Base-by-base conservation (phyloP, 305 asterid species). In the Rubia tinctorum region DNA sequence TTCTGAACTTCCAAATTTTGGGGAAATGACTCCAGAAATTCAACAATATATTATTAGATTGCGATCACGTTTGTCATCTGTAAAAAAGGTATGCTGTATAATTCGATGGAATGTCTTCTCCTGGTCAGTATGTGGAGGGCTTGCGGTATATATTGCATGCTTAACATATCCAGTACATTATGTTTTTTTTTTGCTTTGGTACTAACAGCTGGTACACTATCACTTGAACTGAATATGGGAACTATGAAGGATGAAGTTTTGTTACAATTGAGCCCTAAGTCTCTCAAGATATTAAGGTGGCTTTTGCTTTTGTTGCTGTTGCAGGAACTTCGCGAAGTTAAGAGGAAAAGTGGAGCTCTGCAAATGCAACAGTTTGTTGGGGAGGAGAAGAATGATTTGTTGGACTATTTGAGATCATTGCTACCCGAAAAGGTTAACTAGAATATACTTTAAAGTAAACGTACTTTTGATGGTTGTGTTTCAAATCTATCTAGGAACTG, bases 341-440 rank as follows among this genome's bases (percentile, higher is more conserved):
- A 87, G 87, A 86, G 97, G 86, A 93, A 90, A 85, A 84, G 81
- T 79, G 94, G 92, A 66, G 98, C 98, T 74, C 93, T 93, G 76
- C 98, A 93, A 85, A 90, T 93, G 98, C 98, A 93, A 82, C 96
- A 88, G 78, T 91, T 93, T 88, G 97, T 91, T n/a, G 97, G 98
- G 97, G n/a, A 93, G 78, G 98, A 93, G 82, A 84, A 93, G 82
- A 93, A 93, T 79, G 98, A 93, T 77, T 84, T 93, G 78, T 83
- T 93, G 88, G 96, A 93, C 80, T 91, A 90, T 74, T 79, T 93
- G 80, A 87, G 98, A 85, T 93, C 98, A 64, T 78, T 93, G 85
- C 88, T 82, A 68, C 98, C 97, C 15, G n/a, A 96, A 84, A 87
- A 90, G 96, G 98, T 91, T 49, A 68, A 40, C 49, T 80, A 56